Evolutionary conservation across 202 grass and related monocot genomes (phyloP).

Genomic region (Musa balbisiana): DNA sequence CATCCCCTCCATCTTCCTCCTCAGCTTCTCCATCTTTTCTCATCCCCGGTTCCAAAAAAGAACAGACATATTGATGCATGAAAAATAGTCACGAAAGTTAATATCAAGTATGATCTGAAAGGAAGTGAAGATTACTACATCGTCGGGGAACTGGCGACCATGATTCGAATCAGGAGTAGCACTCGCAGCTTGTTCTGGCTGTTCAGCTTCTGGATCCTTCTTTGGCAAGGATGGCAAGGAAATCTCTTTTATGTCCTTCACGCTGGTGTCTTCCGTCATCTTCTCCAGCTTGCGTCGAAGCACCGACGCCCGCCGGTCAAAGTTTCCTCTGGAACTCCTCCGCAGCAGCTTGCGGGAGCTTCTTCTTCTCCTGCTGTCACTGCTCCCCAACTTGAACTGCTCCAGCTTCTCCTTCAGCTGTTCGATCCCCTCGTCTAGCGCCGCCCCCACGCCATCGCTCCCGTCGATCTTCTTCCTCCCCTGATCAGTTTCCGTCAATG

Average conservation of each 20-base stretch:
- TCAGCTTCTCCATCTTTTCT: conserved; percentile 65
- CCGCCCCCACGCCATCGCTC: conserved; percentile 29
- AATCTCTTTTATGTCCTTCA: conserved; percentile 31
- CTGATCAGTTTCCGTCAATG: neutral
- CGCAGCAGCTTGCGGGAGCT: neutral
- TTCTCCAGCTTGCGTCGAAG: neutral
- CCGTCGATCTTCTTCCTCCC: conserved; percentile 59
- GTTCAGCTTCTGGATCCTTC: conserved; percentile 5
- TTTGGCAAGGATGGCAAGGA: conserved; percentile 22
- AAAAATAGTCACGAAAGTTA: neutral
- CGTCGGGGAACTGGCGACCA: neutral
- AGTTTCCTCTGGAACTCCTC: neutral
- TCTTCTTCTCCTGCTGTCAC: neutral
- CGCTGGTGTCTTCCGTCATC: neutral
- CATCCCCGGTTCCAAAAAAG: neutral
- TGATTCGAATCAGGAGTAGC: neutral
- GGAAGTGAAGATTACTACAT: neutral
- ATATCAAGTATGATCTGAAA: neutral
- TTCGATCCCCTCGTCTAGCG: conserved; percentile 52
- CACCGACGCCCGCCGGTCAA: neutral
- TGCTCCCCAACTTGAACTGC: conserved; percentile 26
- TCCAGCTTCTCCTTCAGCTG: neutral
- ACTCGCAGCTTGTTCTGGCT: conserved; percentile 22
- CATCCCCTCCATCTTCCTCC: conserved; percentile 81
- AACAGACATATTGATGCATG: neutral